A percentile compares a stretch with the other conserved stretches of the same genome.
Evolutionary conservation across 805 yeast genomes (phyloP).

Genomic region (Yarrowia divulgata): DNA sequence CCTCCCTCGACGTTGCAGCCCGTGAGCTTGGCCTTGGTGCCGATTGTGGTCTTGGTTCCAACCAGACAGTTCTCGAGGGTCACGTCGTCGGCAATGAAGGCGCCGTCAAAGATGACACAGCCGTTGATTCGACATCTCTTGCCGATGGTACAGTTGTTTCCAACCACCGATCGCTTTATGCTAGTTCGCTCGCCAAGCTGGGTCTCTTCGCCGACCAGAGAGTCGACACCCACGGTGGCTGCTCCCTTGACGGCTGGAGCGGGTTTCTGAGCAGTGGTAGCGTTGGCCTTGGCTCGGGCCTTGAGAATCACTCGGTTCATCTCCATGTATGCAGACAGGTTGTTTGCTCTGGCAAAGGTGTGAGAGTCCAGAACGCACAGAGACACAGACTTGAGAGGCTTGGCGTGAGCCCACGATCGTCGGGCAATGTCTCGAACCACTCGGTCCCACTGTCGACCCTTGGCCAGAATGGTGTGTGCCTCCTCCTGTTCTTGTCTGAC

Average conservation of each 20-base stretch:
- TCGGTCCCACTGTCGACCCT: constrained; percentile 44
- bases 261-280: constrained; percentile 43
- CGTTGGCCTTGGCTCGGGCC: constrained; percentile 56
- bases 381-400: constrained; percentile 65
- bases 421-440: constrained; percentile 87
- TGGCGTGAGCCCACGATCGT: constrained; percentile 86
- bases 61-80: constrained; percentile 82
- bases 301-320: constrained; percentile 82
- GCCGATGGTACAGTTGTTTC: constrained; percentile 77
- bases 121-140: constrained; percentile 88
- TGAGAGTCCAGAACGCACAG: constrained; percentile 74
- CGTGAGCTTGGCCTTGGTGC: constrained; percentile 67
- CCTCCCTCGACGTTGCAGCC: constrained; percentile 88
- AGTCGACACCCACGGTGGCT: constrained; percentile 88
- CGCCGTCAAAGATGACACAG: constrained; percentile 76
- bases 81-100: constrained; percentile 74
- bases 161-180: constrained; percentile 85
- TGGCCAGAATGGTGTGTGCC: constrained; percentile 41
- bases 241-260: constrained; percentile 47
- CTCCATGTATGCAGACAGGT: constrained; percentile 83
- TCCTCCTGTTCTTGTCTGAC: constrained; percentile 28
- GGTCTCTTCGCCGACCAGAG: constrained; percentile 74
- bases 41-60: constrained; percentile 72
- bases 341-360: constrained; percentile 76
- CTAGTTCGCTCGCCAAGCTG: constrained; percentile 79